phyloP scores from a whole-genome alignment of 2,329 filamentous ascomycete species.

The Akanthomyces dipterigenus region DNA sequence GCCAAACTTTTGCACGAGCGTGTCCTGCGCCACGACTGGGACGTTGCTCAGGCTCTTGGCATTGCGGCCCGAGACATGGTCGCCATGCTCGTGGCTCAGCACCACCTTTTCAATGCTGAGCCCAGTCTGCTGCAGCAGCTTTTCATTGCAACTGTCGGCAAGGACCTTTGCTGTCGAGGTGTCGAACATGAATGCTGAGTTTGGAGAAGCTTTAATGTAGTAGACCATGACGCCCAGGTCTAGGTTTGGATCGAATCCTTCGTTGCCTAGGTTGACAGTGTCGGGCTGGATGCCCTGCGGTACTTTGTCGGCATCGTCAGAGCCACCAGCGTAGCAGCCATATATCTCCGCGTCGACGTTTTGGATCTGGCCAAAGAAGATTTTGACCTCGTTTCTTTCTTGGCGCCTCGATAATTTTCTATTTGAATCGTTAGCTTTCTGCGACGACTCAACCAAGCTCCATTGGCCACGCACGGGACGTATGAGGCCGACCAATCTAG shows the following conservation, averaged over 20 bases:
- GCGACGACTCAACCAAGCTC: not conserved
- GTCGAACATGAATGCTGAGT: slow-evolving; percentile 3
- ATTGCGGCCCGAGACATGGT: slow-evolving; percentile 1
- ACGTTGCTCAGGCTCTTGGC: not conserved
- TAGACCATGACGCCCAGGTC: slow-evolving; percentile 4
- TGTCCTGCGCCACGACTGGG: not conserved
- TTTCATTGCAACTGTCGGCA: slow-evolving; percentile 2
- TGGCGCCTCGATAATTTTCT: not conserved
- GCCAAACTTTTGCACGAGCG: not conserved
- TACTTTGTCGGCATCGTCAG: not conserved
- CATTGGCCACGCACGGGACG: not conserved
- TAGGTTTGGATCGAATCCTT: slow-evolving; percentile 3
- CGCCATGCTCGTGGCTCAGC: slow-evolving; percentile 2
- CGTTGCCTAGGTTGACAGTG: not conserved
- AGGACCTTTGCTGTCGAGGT: not conserved
- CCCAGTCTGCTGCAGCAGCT: not conserved
- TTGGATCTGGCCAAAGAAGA: slow-evolving; percentile 1
- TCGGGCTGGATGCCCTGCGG: not conserved
- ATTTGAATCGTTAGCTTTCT: not conserved
- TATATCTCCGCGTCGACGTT: slow-evolving; percentile 3
- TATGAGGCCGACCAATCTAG: not conserved
- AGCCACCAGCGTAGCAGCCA: slow-evolving; percentile 4
- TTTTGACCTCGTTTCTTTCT: not conserved
- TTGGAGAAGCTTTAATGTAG: not conserved
- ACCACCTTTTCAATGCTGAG: not conserved